Percentiles rank a stretch among this genome's conserved stretches.
Conservation (phyloP, 305 asterid species). For the Fraxinus dipetala region DNA sequence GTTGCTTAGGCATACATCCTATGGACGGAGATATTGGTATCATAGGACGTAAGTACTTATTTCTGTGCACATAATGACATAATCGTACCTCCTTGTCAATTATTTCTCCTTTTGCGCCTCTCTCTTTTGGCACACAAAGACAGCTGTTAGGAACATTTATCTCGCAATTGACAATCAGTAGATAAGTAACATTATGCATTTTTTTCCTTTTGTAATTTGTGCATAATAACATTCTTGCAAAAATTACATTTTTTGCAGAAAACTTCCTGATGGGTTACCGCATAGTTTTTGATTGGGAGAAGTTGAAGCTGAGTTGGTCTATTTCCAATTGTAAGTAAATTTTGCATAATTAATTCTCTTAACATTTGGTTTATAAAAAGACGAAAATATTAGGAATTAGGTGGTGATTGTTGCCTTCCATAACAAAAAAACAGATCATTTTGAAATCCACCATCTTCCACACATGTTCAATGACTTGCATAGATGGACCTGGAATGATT, state of each 20-base stretch:
- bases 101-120: background rate
- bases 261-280: conserved; percentile 71
- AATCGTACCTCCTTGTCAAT: background rate
- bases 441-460: background rate
- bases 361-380: background rate
- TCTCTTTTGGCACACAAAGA: background rate
- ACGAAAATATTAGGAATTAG: background rate
- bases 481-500: background rate
- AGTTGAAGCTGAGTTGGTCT: conserved; percentile 72
- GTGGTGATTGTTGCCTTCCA: background rate
- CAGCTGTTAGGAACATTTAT: background rate
- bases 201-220: background rate
- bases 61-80: background rate
- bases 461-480: background rate
- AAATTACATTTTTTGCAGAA: conserved; percentile 38
- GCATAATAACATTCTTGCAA: background rate
- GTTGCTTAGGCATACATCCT: conserved; percentile 51
- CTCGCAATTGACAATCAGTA: background rate
- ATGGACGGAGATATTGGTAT: conserved; percentile 39
- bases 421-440: background rate
- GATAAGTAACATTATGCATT: background rate
- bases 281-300: conserved; percentile 76
- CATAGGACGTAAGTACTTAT: conserved; percentile 70
- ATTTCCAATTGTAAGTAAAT: conserved; percentile 63
- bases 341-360: conserved; percentile 1